Conservation (phyloP, 768 basidiomycete genomes). For the Phylloporus arenicola region DNA sequence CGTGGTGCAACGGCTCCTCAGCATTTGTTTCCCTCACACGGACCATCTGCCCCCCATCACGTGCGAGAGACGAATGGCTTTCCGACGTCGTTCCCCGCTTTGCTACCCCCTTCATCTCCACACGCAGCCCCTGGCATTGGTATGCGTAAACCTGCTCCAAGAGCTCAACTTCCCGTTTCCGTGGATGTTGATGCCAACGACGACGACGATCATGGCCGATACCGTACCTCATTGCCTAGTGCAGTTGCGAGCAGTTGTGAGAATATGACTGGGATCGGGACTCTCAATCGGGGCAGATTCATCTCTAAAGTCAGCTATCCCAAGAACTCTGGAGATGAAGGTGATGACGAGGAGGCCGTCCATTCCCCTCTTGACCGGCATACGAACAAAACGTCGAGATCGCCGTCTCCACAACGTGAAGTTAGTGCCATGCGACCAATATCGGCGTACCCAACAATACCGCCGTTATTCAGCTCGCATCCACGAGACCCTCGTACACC, state of each 20-base stretch:
- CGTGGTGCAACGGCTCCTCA: constrained; percentile 30
- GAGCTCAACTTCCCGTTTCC: constrained; percentile 58
- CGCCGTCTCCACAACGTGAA: constrained; percentile 22
- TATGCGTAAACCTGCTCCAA: constrained; percentile 58
- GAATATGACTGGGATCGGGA: constrained; percentile 67
- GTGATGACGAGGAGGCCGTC: constrained; percentile 15
- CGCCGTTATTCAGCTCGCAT: constrained; percentile 34
- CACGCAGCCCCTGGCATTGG: constrained; percentile 32
- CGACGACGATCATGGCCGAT: constrained; percentile 28
- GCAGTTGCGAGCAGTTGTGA: constrained; percentile 46
- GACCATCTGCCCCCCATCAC: constrained; percentile 25
- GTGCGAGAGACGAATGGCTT: constrained; percentile 29
- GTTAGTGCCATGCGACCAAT: constrained; percentile 29
- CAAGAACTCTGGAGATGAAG: constrained; percentile 8
- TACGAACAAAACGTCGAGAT: constrained; percentile 14
- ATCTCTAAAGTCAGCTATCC: constrained; percentile 17
- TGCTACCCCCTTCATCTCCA: constrained; percentile 16
- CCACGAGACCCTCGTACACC: constrained; percentile 22
- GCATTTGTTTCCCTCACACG: constrained; percentile 15
- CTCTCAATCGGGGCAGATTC: constrained; percentile 26
- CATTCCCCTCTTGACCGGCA: constrained; percentile 16
- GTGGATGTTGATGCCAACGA: constrained; percentile 39
- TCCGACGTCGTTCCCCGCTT: constrained; percentile 13
- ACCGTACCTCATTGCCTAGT: constrained; percentile 48
- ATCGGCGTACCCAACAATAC: constrained; percentile 37